A percentile compares a stretch with the other conserved stretches of the same genome.
These are phyloP conservation scores for Eurotiales sp. DNA, from an alignment of 2,329 filamentous ascomycete species.

Conservation along the genomic window DNA sequence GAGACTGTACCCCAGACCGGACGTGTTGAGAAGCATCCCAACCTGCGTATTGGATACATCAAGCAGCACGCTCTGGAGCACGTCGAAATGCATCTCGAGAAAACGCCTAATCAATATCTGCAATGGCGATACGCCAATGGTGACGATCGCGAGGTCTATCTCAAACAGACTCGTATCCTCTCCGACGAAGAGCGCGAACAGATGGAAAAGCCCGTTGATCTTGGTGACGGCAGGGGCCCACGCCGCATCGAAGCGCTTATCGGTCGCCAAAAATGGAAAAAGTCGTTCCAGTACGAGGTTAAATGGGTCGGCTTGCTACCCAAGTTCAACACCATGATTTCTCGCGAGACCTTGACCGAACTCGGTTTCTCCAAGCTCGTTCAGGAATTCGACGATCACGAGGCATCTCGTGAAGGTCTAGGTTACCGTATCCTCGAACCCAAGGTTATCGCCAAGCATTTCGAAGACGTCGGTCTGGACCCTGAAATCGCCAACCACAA, in stretches of 20 bases:
- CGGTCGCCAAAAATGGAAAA: conserved; percentile 98
- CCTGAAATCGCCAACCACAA: conserved; percentile 99
- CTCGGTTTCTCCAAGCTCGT: conserved; percentile 89
- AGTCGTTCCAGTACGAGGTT: conserved; percentile 97
- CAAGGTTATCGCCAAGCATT: conserved; percentile 94
- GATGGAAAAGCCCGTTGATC: conserved; percentile 85
- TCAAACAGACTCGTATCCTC: conserved; percentile 94
- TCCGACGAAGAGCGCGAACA: conserved; percentile 81
- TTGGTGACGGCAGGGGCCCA: conserved; percentile 74
- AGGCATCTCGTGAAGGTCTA: conserved; percentile 95
- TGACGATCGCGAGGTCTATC: conserved; percentile 91
- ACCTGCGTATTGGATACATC: conserved; percentile 98
- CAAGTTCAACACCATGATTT: conserved; percentile 90
- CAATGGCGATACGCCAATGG: conserved; percentile 98
- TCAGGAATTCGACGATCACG: conserved; percentile 98
- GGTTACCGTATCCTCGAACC: conserved; percentile 92
- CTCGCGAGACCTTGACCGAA: conserved; percentile 82
- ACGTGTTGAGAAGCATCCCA: conserved; percentile 96
- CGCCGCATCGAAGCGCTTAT: conserved; percentile 83
- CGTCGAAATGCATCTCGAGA: conserved; percentile 99
- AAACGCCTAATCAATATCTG: conserved; percentile 97
- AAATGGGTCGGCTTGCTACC: conserved; percentile 89
- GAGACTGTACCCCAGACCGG: conserved; percentile 80
- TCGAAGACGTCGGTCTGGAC: conserved; percentile 92
- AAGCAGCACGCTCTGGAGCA: conserved; percentile 99